Percentiles rank a stretch among this genome's conserved stretches.
Conservation (phyloP, 139 green algal genomes). For the Nannochloris sp. region DNA sequence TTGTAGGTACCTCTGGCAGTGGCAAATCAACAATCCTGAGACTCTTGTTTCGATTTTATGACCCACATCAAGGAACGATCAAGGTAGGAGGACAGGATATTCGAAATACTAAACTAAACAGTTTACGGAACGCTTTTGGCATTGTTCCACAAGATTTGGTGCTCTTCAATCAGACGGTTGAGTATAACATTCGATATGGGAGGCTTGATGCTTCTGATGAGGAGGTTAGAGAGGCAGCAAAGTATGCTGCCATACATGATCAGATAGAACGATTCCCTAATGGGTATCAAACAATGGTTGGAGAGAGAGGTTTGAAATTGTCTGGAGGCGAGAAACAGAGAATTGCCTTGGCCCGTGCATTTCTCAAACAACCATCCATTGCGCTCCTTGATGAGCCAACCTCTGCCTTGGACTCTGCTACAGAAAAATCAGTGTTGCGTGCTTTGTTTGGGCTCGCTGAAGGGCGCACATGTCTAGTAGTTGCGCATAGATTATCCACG, state of each 20-base stretch:
- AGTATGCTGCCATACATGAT: conserved; percentile 66
- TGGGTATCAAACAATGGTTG: conserved; percentile 85
- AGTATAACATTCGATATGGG: conserved; percentile 84
- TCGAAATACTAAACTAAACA: conserved; percentile 32
- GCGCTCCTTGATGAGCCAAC: conserved; percentile 93
- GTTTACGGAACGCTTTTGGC: conserved; percentile 43
- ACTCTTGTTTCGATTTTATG: conserved; percentile 82
- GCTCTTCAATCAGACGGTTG: conserved; percentile 94
- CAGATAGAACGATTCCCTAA: conserved; percentile 80
- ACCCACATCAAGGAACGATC: conserved; percentile 57
- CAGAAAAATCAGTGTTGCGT: conserved; percentile 47
- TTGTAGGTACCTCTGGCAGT: conserved; percentile 80
- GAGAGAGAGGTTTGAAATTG: conserved; percentile 88
- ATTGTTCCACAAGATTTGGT: conserved; percentile 76
- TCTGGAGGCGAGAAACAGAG: conserved; percentile 92
- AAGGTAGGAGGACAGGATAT: conserved; percentile 56
- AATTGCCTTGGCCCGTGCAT: conserved; percentile 78
- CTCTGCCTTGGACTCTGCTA: conserved; percentile 74
- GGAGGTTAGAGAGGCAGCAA: conserved; percentile 33
- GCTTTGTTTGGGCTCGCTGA: conserved; percentile 28
- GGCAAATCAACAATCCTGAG: conserved; percentile 73
- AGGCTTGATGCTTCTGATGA: conserved; percentile 45
- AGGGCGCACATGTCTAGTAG: conserved; percentile 84
- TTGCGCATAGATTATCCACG: conserved; percentile 92
- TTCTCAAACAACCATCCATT: conserved; percentile 62